Evolutionary conservation across 2,329 filamentous ascomycete genomes (phyloP).

Genomic region (Colletotrichum sp.): DNA sequence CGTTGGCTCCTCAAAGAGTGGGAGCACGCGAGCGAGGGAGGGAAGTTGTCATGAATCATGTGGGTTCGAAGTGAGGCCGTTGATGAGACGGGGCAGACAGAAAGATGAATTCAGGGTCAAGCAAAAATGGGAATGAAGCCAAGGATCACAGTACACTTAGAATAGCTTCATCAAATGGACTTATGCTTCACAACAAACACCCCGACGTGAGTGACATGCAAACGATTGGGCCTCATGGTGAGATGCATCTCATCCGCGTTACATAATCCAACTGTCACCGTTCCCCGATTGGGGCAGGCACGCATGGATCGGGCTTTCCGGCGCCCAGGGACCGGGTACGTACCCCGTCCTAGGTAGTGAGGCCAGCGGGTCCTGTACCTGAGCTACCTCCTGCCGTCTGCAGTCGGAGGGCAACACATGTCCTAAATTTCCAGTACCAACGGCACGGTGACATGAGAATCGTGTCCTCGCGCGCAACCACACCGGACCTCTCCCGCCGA

Average conservation of each 20-base stretch:
- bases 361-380: conserved; percentile 18
- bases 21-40: neutral
- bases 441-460: conserved; percentile 15
- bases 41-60: neutral
- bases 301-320: conserved; percentile 12
- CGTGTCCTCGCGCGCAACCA: neutral
- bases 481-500: neutral
- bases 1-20: neutral
- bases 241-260: neutral
- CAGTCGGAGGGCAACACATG: conserved; percentile 18
- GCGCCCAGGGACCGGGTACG: conserved; percentile 4
- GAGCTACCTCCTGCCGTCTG: neutral
- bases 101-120: neutral
- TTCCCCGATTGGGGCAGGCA: conserved; percentile 8
- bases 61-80: neutral
- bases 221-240: neutral
- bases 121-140: neutral
- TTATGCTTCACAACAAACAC: neutral
- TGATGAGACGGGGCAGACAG: neutral
- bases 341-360: conserved; percentile 3
- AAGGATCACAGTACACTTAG: neutral
- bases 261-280: conserved; percentile 2
- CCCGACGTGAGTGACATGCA: neutral
- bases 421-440: conserved; percentile 13
- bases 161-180: neutral